Evolutionary conservation across 1,139 yeast genomes (phyloP).

Genomic region (Tardiomyces depauwii): DNA sequence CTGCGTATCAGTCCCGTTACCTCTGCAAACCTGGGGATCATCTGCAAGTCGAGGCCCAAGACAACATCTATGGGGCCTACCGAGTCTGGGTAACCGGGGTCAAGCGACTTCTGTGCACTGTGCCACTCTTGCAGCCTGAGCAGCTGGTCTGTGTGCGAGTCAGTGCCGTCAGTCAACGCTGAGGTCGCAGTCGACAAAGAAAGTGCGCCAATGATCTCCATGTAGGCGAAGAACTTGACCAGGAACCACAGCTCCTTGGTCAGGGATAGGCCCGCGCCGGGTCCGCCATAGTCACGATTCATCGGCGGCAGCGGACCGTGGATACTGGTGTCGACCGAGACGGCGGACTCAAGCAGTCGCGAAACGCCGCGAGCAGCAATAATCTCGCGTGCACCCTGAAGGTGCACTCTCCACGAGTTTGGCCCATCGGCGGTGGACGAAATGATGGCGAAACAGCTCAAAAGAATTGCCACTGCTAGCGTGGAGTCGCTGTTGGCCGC

Average conservation of each 20-base stretch:
- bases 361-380: conserved; percentile 44
- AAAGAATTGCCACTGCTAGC: conserved; percentile 48
- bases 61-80: conserved; percentile 36
- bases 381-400: conserved; percentile 60
- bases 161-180: conserved; percentile 12
- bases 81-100: background rate
- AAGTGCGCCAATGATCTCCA: conserved; percentile 56
- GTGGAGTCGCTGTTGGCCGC: conserved; percentile 57
- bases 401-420: conserved; percentile 48
- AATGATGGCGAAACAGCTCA: conserved; percentile 50
- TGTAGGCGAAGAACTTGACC: conserved; percentile 59
- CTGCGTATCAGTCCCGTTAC: conserved; percentile 33
- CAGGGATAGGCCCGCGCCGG: too few species aligned
- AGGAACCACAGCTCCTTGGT: conserved; percentile 42
- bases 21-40: conserved; percentile 39
- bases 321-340: too few species aligned
- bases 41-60: conserved; percentile 43
- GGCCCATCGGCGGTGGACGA: conserved; percentile 21
- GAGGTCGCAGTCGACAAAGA: conserved; percentile 19
- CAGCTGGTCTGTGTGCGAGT: background rate
- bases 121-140: background rate
- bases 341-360: too few species aligned
- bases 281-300: too few species aligned
- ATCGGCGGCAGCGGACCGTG: too few species aligned
- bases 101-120: too few species aligned